phyloP scores from a whole-genome alignment of 192 early-diverging fungal genomes.

The Paraglomus occultum region DNA sequence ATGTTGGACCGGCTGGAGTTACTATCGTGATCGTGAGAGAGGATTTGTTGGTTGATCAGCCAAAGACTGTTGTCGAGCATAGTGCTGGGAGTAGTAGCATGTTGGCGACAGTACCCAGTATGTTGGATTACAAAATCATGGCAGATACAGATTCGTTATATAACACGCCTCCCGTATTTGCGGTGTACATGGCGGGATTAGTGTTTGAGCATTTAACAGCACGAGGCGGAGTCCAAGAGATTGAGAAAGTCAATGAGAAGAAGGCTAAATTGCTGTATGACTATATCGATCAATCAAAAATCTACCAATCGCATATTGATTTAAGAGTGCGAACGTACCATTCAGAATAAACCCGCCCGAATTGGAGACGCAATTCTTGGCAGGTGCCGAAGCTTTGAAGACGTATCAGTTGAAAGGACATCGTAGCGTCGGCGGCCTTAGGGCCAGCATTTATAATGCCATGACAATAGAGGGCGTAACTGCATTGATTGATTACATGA shows the following conservation, averaged over 20 bases:
- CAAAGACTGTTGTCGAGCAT: slow-evolving; percentile 31
- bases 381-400: slow-evolving; percentile 69
- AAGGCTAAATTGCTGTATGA: slow-evolving; percentile 74
- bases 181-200: slow-evolving; percentile 89
- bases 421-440: slow-evolving; percentile 90
- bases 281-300: slow-evolving; percentile 62
- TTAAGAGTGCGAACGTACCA: slow-evolving; percentile 73
- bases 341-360: slow-evolving; percentile 68
- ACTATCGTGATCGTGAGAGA: slow-evolving; percentile 91
- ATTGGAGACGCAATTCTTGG: slow-evolving; percentile 80
- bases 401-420: slow-evolving; percentile 95
- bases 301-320: slow-evolving; percentile 68
- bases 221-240: slow-evolving; percentile 65
- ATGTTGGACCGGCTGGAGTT: slow-evolving; percentile 89
- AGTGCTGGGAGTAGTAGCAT: slow-evolving; percentile 17
- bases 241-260: slow-evolving; percentile 61
- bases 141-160: slow-evolving; percentile 83
- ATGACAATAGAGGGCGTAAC: slow-evolving; percentile 82
- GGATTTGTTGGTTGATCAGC: slow-evolving; percentile 63
- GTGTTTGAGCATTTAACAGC: slow-evolving; percentile 82
- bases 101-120: slow-evolving; percentile 57
- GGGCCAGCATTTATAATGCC: slow-evolving; percentile 94
- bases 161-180: slow-evolving; percentile 96
- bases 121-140: slow-evolving; percentile 87
- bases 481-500: slow-evolving; percentile 75